Evolutionary conservation across 202 grass and related monocot species (phyloP).

Genomic region (Setaria viridis): DNA sequence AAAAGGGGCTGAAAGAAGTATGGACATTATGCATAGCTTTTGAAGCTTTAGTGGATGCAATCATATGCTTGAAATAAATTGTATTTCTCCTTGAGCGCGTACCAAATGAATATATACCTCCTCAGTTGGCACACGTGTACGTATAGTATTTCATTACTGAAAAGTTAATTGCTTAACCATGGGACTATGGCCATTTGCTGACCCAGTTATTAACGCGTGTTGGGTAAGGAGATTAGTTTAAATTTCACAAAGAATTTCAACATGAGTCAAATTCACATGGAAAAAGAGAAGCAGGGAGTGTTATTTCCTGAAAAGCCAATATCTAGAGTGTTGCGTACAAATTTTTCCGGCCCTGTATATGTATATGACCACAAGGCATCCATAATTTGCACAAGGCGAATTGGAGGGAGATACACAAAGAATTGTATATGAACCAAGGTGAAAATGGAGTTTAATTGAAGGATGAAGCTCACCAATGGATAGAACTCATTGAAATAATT

Average conservation of each 20-base stretch:
- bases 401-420: no score
- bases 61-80: neutral
- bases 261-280: neutral
- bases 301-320: neutral
- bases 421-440: no score
- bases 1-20: neutral
- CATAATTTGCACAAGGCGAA: no score
- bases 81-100: neutral
- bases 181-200: neutral
- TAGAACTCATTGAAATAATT: no score
- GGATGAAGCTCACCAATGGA: no score
- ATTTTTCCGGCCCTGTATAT: no score
- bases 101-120: neutral
- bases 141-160: neutral
- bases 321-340: neutral
- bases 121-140: neutral
- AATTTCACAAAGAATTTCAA: neutral
- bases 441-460: no score
- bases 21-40: conserved; percentile 27
- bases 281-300: neutral
- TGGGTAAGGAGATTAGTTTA: neutral
- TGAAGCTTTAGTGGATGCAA: conserved; percentile 4
- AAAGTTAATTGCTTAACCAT: neutral
- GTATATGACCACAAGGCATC: no score
- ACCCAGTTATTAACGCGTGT: neutral